Evolutionary conservation across 2,329 filamentous ascomycete species (phyloP), one percentile per base, ranked within the genome.

Genomic region (Fusarium abutilonis): DNA sequence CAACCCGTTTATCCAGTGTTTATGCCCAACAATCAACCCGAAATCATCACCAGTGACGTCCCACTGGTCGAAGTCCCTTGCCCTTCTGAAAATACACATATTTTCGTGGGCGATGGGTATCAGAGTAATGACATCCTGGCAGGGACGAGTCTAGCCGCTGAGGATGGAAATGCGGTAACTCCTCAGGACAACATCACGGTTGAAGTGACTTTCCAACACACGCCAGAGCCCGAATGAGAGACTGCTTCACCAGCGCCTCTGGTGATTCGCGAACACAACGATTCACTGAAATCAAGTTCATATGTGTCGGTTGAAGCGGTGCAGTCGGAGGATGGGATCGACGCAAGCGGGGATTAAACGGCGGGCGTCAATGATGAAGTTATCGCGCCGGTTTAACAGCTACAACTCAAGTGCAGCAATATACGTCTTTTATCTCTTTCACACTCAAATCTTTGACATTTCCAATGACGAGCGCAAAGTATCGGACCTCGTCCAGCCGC

Each of bases 31-130:
- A 63, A 62, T 3, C 64, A 62, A 4, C 61, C 61, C 0, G 57
- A 65, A 26, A 66, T 65, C 4, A 66, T 64, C 19, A 65, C 61
- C 0, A 64, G 56, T 4, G 52, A 64, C 0, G 44, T 7, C 1
- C 56, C 63, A 28, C 23, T 64, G 0, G 56, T 64, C 4, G 61
- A 64, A 19, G 44, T 49, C 2, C 47, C 42, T 0, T 19, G 23
- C 4, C 28, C 9, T 13, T 6, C 41, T 2, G 60, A 49, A 1
- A 47, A 26, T 3, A 44, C 60, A 3, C 36, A 21, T 1, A 23
- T 46, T 13, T 9, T 44, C 2, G 0, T 43, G 0, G 41, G 14
- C 1, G 23, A 42, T 10, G 60, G 40, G 6, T 52, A 56, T 2
- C 19, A 41, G 1, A 34, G 21, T 6, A 65, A 49, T 0, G 51